A percentile compares a stretch with the other conserved stretches of the same genome.
These are phyloP conservation scores for Cercospora sp. DNA, from an alignment of 2,329 filamentous ascomycete species.

Conservation along the genomic window DNA sequence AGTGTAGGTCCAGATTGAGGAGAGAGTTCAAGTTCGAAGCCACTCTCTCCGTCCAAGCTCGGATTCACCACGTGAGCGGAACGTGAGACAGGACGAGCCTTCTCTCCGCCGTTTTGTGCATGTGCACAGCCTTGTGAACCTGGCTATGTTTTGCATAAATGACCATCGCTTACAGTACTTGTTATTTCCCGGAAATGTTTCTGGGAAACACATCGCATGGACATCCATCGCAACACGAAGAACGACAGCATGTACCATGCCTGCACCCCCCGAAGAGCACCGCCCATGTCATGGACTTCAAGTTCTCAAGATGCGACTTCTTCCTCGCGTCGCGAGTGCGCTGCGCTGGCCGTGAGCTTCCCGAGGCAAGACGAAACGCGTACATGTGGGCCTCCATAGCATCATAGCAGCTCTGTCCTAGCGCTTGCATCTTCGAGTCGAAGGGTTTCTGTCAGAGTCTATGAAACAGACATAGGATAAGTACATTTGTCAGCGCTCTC, in stretches of 20 bases:
- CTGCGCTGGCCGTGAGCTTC: too few species aligned
- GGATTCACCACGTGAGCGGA: neutral
- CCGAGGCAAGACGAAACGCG: neutral
- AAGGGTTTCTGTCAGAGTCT: slow-evolving; percentile 12
- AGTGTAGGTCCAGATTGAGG: neutral
- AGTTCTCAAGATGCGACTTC: too few species aligned
- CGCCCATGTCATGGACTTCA: too few species aligned
- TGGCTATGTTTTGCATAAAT: too few species aligned
- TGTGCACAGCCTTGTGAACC: too few species aligned
- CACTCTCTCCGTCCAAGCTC: neutral
- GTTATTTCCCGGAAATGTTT: too few species aligned
- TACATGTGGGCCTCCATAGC: slow-evolving; percentile 4
- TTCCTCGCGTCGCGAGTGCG: too few species aligned
- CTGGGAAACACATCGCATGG: too few species aligned
- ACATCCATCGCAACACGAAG: too few species aligned
- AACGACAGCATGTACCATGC: too few species aligned
- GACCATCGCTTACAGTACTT: too few species aligned
- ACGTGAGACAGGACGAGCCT: neutral
- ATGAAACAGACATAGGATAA: slow-evolving; percentile 7
- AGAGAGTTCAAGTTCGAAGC: neutral
- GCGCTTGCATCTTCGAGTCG: slow-evolving; percentile 13
- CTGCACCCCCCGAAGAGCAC: too few species aligned
- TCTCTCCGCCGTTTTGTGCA: neutral
- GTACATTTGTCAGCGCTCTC: slow-evolving; percentile 20
- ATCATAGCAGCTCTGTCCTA: neutral